Evolutionary conservation across 768 basidiomycete genomes (phyloP).

Genomic region (Crepidotus variabilis): DNA sequence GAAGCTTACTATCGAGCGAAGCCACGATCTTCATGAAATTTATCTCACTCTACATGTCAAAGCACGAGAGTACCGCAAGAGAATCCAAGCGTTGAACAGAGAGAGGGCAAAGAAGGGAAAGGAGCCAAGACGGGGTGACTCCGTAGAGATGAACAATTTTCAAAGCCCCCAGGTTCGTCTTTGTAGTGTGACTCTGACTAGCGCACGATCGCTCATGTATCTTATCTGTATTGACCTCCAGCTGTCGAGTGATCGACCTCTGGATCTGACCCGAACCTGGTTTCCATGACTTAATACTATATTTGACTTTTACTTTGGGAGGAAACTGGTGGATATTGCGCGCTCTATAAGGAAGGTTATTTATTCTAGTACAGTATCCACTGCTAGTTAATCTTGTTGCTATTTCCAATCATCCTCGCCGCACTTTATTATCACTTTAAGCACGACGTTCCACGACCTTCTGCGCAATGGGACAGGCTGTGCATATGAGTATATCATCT

Average conservation of each 20-base stretch:
- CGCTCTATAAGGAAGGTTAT: too few species aligned
- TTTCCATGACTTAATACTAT: background rate
- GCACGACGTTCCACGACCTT: too few species aligned
- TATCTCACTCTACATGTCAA: conserved; percentile 1
- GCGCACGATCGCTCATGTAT: background rate
- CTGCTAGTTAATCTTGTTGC: too few species aligned
- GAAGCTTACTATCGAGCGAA: background rate
- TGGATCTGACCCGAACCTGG: background rate
- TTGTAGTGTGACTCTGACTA: background rate
- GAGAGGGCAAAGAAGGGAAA: background rate
- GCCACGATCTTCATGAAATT: background rate
- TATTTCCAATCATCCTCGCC: too few species aligned
- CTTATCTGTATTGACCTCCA: background rate
- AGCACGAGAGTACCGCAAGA: conserved; percentile 1
- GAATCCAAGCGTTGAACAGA: background rate
- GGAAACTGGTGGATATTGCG: too few species aligned
- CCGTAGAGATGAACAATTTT: conserved; percentile 8
- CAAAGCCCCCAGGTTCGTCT: conserved; percentile 1
- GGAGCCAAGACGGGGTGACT: background rate
- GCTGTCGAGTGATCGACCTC: conserved; percentile 1
- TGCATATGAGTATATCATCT: too few species aligned
- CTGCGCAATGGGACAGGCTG: too few species aligned
- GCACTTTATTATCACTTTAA: too few species aligned
- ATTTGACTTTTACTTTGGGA: too few species aligned
- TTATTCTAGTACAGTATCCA: too few species aligned